Base-by-base conservation (phyloP, 345 rosid genomes). In the Eutrema heterophyllum region DNA sequence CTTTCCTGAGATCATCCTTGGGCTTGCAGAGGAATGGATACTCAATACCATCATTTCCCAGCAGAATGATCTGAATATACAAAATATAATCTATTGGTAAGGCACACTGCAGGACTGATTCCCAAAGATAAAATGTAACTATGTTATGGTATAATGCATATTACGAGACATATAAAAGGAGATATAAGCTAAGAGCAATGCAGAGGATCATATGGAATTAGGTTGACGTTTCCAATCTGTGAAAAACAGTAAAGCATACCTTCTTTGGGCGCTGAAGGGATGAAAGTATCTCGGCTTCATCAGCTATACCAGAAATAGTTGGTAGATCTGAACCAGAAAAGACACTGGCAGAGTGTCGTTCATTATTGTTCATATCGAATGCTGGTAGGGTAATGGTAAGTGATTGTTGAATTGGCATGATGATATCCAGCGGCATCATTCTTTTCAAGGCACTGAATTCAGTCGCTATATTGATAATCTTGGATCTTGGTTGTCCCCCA, bases 21-120 rank as follows among this genome's bases (percentile, higher is more conserved):
- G 98, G 97, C 73, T 94, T 94, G 89, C 98, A 94, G 59, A 94
- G 97, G 83, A 91, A 94, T 63, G 98, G 98, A 16, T 87, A 88
- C 69, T 91, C 90, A 78, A 80, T 76, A 67, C 98, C 98, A 81
- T 94, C 97, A 84, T 92, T 89, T 16, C 98, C 98, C 81, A 94
- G 78, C 44, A 91, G 86, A 78, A 89, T 83, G 78, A 94, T 78
- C 98, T 94, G 87, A 67, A 81, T 61, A 64, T 26, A 70, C 30
- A 66, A 69, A 69, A 63, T 58, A 26, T 51, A 30, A 70, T 52
- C 21, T 56, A 21, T 68, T 33, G 35, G 61, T 64, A 57, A 51
- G 49, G 51, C 30, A 46, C 39, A 50, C 11, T 41, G 48, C 39
- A 41, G 57, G 59, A 48, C 16, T 57, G 44, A 29, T 70, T 16